These are phyloP conservation scores for Metschnikowia picachoensis DNA, from an alignment of 805 yeast species.

Conservation along the genomic window DNA sequence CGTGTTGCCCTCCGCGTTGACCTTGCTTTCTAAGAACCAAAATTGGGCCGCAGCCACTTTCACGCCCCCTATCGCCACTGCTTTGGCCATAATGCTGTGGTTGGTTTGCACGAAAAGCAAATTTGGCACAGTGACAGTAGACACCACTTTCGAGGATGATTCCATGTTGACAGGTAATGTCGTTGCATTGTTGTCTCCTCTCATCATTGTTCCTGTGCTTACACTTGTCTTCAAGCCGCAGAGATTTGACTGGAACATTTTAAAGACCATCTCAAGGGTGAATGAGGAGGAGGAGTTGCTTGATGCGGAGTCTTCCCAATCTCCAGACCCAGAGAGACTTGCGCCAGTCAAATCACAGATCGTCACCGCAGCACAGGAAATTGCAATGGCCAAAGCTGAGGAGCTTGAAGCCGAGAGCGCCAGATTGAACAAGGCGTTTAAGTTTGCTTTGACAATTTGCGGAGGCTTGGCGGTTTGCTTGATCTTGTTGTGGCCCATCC, in stretches of 20 bases:
- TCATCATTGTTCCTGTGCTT: conserved; percentile 60
- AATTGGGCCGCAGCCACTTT: conserved; percentile 64
- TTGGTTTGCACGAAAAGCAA: conserved; percentile 34
- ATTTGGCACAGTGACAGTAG: conserved; percentile 31
- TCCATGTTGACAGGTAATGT: conserved; percentile 90
- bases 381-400: conserved; percentile 24
- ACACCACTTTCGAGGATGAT: conserved; percentile 71
- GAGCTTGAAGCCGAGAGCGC: conserved; percentile 46
- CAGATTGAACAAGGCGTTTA: conserved; percentile 53
- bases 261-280: conserved; percentile 59
- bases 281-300: conserved; percentile 67
- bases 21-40: conserved; percentile 60
- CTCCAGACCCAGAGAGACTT: conserved; percentile 26
- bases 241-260: conserved; percentile 66
- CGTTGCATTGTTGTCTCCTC: conserved; percentile 74
- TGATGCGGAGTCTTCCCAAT: conserved; percentile 28
- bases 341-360: conserved; percentile 36
- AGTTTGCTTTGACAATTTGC: conserved; percentile 59
- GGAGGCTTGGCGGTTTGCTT: conserved; percentile 57
- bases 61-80: conserved; percentile 78
- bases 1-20: conserved; percentile 71
- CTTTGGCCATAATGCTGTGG: conserved; percentile 64
- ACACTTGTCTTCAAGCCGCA: conserved; percentile 64
- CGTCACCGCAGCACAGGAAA: conserved; percentile 36
- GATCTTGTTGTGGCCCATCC: conserved; percentile 87